Base-by-base conservation (phyloP, 805 yeast species). In the Zygosaccharomyces bisporus region DNA sequence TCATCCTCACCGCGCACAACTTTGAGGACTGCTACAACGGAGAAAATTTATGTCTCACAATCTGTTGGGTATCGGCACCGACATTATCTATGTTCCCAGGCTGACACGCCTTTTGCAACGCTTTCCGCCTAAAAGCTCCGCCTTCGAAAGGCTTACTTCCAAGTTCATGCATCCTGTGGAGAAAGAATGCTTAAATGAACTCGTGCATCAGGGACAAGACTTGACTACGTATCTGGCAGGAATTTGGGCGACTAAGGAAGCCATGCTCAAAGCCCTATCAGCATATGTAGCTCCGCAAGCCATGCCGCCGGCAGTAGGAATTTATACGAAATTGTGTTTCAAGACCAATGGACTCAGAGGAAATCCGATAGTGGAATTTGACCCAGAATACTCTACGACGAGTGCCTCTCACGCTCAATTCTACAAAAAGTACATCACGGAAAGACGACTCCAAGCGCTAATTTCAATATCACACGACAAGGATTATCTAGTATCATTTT, bases 161-260 rank as follows among this genome's bases (percentile, higher is more conserved):
- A 63, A 63, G 37, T 61, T 60, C 41, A 61, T 63, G 67, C 60
- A 57, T 38, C 45, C 45, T 4, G 21, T 27, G 4, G 51, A 47
- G 19, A 20, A 38, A 9, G 25, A 21, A 21, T 21, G 25, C 25
- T 21, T 21, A 2, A 31, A 37, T 3, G 63, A 57, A 42, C 40
- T 52, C n/a, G 25, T 39, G 5, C 32, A 33, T 2, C 23, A 21
- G n/a, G 10, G 7, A 12, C 21, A 8, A 31, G 23, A 20, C 13
- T 21, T 45, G n/a, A 19, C 37, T 1, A 45, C 40, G 5, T 63
- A 58, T 45, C 39, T 58, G 3, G 60, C 60, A 7, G 65, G 68
- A 3, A 41, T 62, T 12, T 63, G 68, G 68, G 64, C 66, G 3
- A 38, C 57, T 2, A 63, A 63, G 43, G 68, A 63, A 42, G 49